A percentile compares a stretch with the other conserved stretches of the same genome.
These are phyloP conservation scores for Russula brevipes DNA, from an alignment of 768 basidiomycete genomes.

Conservation along the genomic window DNA sequence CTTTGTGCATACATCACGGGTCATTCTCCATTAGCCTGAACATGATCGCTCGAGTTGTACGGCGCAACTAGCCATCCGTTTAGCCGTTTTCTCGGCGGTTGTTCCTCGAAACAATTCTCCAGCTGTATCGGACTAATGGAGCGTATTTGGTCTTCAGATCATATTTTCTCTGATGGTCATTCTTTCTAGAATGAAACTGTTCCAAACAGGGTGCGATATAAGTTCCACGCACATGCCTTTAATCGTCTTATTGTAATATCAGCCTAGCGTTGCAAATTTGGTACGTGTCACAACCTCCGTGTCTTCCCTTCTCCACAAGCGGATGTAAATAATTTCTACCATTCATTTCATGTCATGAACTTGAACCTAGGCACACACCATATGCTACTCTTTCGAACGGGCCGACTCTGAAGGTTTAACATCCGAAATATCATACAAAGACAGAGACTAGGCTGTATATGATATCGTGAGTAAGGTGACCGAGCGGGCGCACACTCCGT, in stretches of 20 bases:
- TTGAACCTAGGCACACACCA: background rate
- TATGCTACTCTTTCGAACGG: background rate
- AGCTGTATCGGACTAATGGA: background rate
- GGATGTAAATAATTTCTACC: background rate
- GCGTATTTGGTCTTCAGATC: background rate
- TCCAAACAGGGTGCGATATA: background rate
- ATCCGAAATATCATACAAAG: background rate
- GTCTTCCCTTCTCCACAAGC: background rate
- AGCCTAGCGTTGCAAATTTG: background rate
- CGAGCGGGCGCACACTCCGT: background rate
- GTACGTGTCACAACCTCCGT: background rate
- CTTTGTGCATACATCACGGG: background rate
- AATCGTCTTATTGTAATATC: background rate
- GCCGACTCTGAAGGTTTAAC: background rate
- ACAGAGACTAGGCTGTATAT: background rate
- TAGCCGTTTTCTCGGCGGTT: background rate
- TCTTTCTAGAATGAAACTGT: background rate
- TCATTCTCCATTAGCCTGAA: background rate
- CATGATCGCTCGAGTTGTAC: background rate
- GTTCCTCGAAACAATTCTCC: background rate
- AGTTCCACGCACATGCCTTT: background rate
- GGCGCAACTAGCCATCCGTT: background rate
- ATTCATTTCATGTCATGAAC: constrained; percentile 6
- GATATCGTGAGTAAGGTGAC: background rate
- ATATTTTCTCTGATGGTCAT: background rate